Base-by-base conservation (phyloP, 2,329 filamentous ascomycete genomes). In the Aspergillus udagawae region DNA sequence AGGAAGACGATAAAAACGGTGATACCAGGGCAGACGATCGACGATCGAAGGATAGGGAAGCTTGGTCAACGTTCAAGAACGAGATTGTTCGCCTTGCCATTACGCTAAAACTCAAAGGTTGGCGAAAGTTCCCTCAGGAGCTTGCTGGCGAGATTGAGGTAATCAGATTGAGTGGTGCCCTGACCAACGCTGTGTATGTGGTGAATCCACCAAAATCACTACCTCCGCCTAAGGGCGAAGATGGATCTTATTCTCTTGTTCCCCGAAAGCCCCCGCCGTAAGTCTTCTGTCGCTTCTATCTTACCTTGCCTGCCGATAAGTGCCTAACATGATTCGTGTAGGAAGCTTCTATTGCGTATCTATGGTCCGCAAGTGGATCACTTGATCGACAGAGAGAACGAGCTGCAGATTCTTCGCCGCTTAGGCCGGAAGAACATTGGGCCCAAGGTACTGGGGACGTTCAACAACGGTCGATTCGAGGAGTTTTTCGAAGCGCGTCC, bases 101-200 rank as follows among this genome's bases (percentile, higher is more conserved):
- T 73, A 99, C 94, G 0, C 79, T 99, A 53, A 86, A 86, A 53
- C 82, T 97, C 32, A 96, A 96, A 72, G 91, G 93, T 9, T 99
- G 94, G 94, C 86, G 92, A 53, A 86, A 86, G 58, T 86, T 99
- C 0, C 84, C 91, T 0, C 71, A 80, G 66, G 75, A 78, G 28
- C 55, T 67, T 42, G 70, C 75, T 42, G 62, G 65, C 54, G 75
- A 80, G 51, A 70, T 81, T 53, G 71, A 79, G 55, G 73, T 80
- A 57, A 67, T 79, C 41, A 71, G 79, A 42, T 71, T 83, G 44
- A 97, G 93, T 71, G 94, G 94, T 59, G 94, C 94, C 8, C 77
- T 99, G 64, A 99, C 94, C 21, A 99, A 99, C 70, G 92, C 93
- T 10, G 92, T 99, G 38, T 99, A 97, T 70, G 92, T 96, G 52